Conservation (phyloP, 441 rosid species). For the California macrophylla region DNA sequence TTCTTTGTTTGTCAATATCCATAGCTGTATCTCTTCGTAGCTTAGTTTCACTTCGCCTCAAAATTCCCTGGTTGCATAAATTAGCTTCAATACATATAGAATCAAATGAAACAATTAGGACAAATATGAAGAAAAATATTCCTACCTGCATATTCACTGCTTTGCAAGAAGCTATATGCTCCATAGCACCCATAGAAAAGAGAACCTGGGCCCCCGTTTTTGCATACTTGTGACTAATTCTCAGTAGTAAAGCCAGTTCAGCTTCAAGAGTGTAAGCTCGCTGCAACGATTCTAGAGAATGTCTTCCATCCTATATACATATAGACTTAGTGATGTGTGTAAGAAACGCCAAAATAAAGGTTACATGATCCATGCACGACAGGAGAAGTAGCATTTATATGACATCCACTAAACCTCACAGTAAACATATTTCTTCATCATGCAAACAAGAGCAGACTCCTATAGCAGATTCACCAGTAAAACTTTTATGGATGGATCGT, state of each 20-base stretch:
- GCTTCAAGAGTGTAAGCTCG: slow-evolving; percentile 84
- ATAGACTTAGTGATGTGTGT: slow-evolving; percentile 2
- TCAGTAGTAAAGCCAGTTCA: slow-evolving; percentile 66
- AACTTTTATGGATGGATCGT: neutral
- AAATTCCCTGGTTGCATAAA: slow-evolving; percentile 48
- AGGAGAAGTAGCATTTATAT: neutral
- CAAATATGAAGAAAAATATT: neutral
- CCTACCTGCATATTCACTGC: slow-evolving; percentile 62
- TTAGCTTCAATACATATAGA: slow-evolving; percentile 22
- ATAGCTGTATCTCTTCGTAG: slow-evolving; percentile 44
- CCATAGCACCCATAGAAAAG: slow-evolving; percentile 86
- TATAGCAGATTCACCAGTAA: neutral
- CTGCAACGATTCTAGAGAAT: slow-evolving; percentile 69
- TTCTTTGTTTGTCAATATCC: slow-evolving; percentile 58
- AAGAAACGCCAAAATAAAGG: neutral
- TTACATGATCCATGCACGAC: neutral
- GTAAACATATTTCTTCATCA: neutral
- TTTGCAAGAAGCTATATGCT: slow-evolving; percentile 71
- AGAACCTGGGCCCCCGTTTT: slow-evolving; percentile 89
- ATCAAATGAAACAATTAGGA: slow-evolving; percentile 14
- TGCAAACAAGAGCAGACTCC: neutral
- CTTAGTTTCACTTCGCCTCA: slow-evolving; percentile 52
- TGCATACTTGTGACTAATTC: slow-evolving; percentile 87
- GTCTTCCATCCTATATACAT: slow-evolving; percentile 47
- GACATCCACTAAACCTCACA: neutral